Conservation (phyloP, 345 rosid species). For the Balakata baccata region DNA sequence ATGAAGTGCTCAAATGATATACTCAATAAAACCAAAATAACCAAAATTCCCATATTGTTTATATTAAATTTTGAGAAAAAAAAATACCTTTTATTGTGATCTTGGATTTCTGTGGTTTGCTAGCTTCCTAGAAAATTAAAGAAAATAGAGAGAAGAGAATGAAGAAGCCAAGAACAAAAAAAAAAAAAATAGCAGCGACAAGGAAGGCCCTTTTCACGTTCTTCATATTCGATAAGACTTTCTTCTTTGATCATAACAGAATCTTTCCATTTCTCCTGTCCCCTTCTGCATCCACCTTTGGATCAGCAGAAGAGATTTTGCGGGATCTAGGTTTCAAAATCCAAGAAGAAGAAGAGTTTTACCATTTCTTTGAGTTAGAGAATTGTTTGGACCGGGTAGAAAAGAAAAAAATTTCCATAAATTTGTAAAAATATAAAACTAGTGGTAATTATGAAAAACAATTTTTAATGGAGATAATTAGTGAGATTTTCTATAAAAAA, state of each 20-base stretch:
- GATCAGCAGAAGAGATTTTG: constrained; percentile 80
- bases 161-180: constrained; percentile 76
- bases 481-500: too few species aligned
- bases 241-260: constrained; percentile 85
- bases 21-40: too few species aligned
- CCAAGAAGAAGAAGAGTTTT: too few species aligned
- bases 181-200: constrained; percentile 78
- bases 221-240: constrained; percentile 82
- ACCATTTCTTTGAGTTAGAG: too few species aligned
- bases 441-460: too few species aligned
- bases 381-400: too few species aligned
- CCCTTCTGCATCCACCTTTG: constrained; percentile 44
- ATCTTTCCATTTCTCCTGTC: constrained; percentile 69
- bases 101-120: constrained; percentile 80
- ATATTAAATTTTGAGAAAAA: neutral
- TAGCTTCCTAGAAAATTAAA: constrained; percentile 81
- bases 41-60: too few species aligned
- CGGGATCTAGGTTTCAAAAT: constrained; percentile 81
- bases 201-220: constrained; percentile 56
- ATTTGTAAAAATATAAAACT: too few species aligned
- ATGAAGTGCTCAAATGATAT: constrained; percentile 67
- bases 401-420: too few species aligned
- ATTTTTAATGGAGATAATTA: too few species aligned
- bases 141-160: constrained; percentile 79
- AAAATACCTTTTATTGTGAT: constrained; percentile 71